A percentile compares a stretch with the other conserved stretches of the same genome.
These are phyloP conservation scores for Fusarium vanettenii DNA, from an alignment of 2,329 filamentous ascomycete genomes.

Conservation along the genomic window DNA sequence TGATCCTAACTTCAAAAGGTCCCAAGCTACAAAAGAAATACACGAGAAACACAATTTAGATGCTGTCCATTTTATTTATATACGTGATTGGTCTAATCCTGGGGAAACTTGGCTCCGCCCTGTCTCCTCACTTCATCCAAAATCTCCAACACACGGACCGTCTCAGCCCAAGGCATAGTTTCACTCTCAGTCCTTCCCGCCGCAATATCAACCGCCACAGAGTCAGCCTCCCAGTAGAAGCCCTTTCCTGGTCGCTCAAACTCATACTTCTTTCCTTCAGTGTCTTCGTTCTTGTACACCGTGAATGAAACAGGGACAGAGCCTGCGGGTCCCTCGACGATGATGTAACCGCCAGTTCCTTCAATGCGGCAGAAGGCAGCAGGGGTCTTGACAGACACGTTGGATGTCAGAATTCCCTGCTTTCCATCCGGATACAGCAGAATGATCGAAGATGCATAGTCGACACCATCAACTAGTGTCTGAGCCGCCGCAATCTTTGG, in stretches of 20 bases:
- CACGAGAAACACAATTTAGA: not conserved
- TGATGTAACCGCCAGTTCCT: slow-evolving; percentile 52
- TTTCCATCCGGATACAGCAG: slow-evolving; percentile 53
- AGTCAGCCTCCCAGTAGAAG: slow-evolving; percentile 60
- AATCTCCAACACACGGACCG: slow-evolving; percentile 57
- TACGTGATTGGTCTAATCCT: slow-evolving; percentile 28
- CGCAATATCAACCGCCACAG: slow-evolving; percentile 54
- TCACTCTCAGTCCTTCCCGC: slow-evolving; percentile 52
- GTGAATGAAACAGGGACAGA: slow-evolving; percentile 52
- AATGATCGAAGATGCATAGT: slow-evolving; percentile 51
- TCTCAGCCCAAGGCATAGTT: slow-evolving; percentile 60
- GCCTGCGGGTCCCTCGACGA: slow-evolving; percentile 49
- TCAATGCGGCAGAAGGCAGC: slow-evolving; percentile 53
- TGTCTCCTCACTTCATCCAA: slow-evolving; percentile 58
- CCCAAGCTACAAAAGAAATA: not conserved
- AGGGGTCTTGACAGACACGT: slow-evolving; percentile 43
- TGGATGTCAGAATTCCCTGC: slow-evolving; percentile 56
- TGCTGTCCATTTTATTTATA: not conserved
- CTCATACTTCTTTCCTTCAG: slow-evolving; percentile 47
- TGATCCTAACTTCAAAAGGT: not conserved
- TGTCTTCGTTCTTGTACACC: slow-evolving; percentile 45
- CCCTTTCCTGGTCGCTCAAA: slow-evolving; percentile 52
- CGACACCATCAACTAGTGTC: slow-evolving; percentile 49
- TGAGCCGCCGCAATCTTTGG: slow-evolving; percentile 53
- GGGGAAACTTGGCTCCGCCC: slow-evolving; percentile 46